These are phyloP conservation scores for Aspergillus sp. DNA, from an alignment of 2,329 filamentous ascomycete genomes.

Conservation along the genomic window DNA sequence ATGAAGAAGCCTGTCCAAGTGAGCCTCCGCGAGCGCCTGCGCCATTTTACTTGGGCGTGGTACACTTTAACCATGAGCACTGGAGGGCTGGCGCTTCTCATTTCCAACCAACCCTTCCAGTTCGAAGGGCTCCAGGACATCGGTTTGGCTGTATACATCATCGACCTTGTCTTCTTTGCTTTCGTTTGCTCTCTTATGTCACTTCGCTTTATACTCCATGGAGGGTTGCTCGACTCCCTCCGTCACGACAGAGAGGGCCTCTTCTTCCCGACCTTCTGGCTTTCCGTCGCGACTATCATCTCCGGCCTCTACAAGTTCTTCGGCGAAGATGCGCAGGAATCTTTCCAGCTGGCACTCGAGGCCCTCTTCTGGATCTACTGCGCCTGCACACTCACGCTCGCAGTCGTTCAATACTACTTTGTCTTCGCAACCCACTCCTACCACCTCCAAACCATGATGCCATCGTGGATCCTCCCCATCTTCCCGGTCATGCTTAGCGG, in stretches of 20 bases:
- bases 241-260: slow-evolving; percentile 67
- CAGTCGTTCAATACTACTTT: slow-evolving; percentile 66
- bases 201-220: slow-evolving; percentile 62
- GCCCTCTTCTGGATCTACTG: slow-evolving; percentile 72
- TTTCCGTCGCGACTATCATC: slow-evolving; percentile 67
- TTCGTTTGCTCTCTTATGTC: slow-evolving; percentile 55
- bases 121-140: slow-evolving; percentile 66
- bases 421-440: slow-evolving; percentile 63
- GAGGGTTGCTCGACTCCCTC: slow-evolving; percentile 56
- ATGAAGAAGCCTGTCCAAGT: slow-evolving; percentile 18
- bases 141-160: slow-evolving; percentile 65
- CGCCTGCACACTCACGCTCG: slow-evolving; percentile 57
- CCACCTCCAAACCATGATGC: slow-evolving; percentile 67
- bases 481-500: slow-evolving; percentile 74
- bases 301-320: slow-evolving; percentile 67
- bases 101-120: slow-evolving; percentile 59
- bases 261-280: slow-evolving; percentile 71
- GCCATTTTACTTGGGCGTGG: slow-evolving; percentile 71
- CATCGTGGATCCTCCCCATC: slow-evolving; percentile 71
- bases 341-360: slow-evolving; percentile 60
- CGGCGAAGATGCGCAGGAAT: slow-evolving; percentile 55
- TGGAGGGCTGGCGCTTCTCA: slow-evolving; percentile 67
- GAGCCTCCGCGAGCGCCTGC: slow-evolving; percentile 25
- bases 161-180: slow-evolving; percentile 67
- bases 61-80: slow-evolving; percentile 75